A percentile compares a stretch with the other conserved stretches of the same genome.
phyloP scores from a whole-genome alignment of 768 basidiomycete genomes.

The Cyclocybe aegerita region DNA sequence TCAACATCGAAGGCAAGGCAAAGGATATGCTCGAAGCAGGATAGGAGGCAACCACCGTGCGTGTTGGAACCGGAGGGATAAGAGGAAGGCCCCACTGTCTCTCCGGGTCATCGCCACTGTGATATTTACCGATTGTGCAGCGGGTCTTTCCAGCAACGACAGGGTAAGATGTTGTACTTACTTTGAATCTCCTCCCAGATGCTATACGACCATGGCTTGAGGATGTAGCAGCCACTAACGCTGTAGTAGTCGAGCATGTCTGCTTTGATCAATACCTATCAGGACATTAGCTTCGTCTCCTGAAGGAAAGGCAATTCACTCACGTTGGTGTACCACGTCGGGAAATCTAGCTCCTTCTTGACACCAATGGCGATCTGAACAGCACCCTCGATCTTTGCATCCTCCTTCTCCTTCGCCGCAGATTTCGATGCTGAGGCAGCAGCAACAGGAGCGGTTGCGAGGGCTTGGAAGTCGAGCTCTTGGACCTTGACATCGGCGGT shows the following conservation, averaged over 20 bases:
- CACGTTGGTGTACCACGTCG: slow-evolving; percentile 92
- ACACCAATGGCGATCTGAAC: slow-evolving; percentile 93
- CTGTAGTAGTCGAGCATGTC: slow-evolving; percentile 99
- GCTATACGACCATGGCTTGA: slow-evolving; percentile 95
- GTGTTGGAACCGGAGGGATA: no score
- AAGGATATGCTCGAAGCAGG: not conserved
- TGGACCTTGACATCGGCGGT: slow-evolving; percentile 63
- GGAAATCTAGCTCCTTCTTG: slow-evolving; percentile 94
- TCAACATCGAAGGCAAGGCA: not conserved
- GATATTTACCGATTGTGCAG: no score
- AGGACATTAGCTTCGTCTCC: slow-evolving; percentile 7
- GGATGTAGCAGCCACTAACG: slow-evolving; percentile 98
- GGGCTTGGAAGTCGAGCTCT: slow-evolving; percentile 68
- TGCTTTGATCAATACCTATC: slow-evolving; percentile 91
- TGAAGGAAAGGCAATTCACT: slow-evolving; percentile 18
- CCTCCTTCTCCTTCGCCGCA: slow-evolving; percentile 61
- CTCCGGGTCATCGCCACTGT: no score
- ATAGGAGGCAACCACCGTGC: no score
- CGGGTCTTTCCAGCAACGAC: no score
- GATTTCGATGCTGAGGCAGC: slow-evolving; percentile 38
- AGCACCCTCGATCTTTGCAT: slow-evolving; percentile 82
- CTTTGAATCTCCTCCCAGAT: slow-evolving; percentile 98
- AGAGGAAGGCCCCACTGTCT: no score
- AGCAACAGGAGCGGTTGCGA: slow-evolving; percentile 45
- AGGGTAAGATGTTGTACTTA: slow-evolving; percentile 27